phyloP scores from a whole-genome alignment of 768 basidiomycete genomes.

The Lyophyllum atratum region DNA sequence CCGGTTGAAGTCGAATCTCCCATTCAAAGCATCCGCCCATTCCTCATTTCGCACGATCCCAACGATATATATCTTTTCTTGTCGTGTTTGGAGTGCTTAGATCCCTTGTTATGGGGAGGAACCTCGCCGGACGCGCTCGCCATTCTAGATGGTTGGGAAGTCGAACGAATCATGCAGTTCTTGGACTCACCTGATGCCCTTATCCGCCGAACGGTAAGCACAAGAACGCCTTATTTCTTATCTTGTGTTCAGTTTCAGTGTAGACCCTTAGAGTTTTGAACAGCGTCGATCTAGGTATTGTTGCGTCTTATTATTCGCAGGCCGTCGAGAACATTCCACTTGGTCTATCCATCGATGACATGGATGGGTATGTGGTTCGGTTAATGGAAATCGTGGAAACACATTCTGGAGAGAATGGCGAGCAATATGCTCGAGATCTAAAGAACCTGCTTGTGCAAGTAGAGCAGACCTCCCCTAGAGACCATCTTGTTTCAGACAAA shows the following conservation, averaged over 20 bases:
- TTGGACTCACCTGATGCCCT: slow-evolving; percentile 59
- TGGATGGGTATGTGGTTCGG: slow-evolving; percentile 44
- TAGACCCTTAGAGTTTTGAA: slow-evolving; percentile 66
- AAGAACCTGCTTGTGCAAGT: slow-evolving; percentile 40
- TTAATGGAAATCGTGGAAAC: slow-evolving; percentile 59
- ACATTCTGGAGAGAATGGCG: slow-evolving; percentile 50
- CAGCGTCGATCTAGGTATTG: slow-evolving; percentile 58
- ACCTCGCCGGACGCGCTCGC: slow-evolving; percentile 48
- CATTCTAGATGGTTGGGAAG: slow-evolving; percentile 70
- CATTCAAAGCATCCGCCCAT: slow-evolving; percentile 50
- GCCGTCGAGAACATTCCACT: slow-evolving; percentile 38
- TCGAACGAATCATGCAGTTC: slow-evolving; percentile 69
- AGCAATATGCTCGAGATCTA: slow-evolving; percentile 56
- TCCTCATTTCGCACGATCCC: slow-evolving; percentile 57
- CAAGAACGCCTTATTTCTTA: neutral
- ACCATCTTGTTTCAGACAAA: slow-evolving; percentile 50
- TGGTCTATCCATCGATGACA: slow-evolving; percentile 32
- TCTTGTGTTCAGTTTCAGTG: slow-evolving; percentile 14
- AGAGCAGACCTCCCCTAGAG: slow-evolving; percentile 35
- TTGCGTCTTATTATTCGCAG: slow-evolving; percentile 55
- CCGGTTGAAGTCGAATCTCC: slow-evolving; percentile 30
- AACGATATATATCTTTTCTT: slow-evolving; percentile 72
- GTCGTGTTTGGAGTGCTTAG: slow-evolving; percentile 58
- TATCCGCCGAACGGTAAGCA: slow-evolving; percentile 61
- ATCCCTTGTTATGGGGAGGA: slow-evolving; percentile 70